Evolutionary conservation across 2,329 filamentous ascomycete species (phyloP), one percentile per base, ranked within the genome.

Genomic region (Fusarium anthophilum): DNA sequence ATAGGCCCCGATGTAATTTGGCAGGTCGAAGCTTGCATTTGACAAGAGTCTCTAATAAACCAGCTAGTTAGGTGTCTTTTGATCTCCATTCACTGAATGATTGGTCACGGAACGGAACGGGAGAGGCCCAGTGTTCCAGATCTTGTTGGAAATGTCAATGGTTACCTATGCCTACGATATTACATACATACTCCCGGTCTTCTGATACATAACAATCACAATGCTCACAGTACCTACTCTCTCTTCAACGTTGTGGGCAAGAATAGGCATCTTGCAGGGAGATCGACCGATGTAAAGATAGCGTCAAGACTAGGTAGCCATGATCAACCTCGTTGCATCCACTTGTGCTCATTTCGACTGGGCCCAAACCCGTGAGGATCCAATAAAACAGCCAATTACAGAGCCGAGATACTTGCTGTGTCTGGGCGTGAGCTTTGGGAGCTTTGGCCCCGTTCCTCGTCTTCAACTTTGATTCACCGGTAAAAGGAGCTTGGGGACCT

Each of bases 281-380:
- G 57, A 74, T 73, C 62, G 70, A 74, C 68, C 57, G 63, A 72
- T 74, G 54, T 54, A 63, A 43, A 66, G 62, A 76, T 73, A 70
- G 71, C 69, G 69, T 62, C 67, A 61, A 66, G 56, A 60, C 63
- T 68, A 70, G 35, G 35, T 17, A 37, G 48, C 41, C 48, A 62
- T 63, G 45, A 57, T 48, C 63, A 63, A 62, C 47, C 57, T 69
- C 37, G 66, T 54, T 66, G 53, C 61, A 67, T 60, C 76, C 76
- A 78, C 76, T 74, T 73, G 62, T 69, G 63, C 43, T 69, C 71
- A 78, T 78, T 78, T 78, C 76, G 63, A 69, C 70, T 66, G 69
- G 66, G 60, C 24, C 55, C 37, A 38, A 18, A 18, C 37, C 37
- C 58, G 32, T 53, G 54, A 57, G 55, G 59, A 63, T 45, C 66